Percentiles rank a stretch among this genome's conserved stretches.
phyloP scores from a whole-genome alignment of 352 stramenopile genomes.

The Phytopythium ostracodes region DNA sequence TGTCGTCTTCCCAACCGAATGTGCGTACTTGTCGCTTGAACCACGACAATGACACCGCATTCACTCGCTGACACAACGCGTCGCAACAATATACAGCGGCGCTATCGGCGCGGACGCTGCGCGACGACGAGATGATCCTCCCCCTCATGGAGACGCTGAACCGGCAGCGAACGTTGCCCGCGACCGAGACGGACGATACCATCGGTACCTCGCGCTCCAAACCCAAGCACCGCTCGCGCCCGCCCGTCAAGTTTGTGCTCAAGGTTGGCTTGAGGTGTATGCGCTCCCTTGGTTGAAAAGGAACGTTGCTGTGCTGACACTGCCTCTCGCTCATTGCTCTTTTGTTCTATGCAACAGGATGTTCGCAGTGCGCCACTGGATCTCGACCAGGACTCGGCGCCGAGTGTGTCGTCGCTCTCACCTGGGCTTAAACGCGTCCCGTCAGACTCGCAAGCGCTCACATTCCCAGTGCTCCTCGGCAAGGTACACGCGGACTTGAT shows the following conservation, averaged over 20 bases:
- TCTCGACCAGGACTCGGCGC: conserved; percentile 42
- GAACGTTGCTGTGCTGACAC: neutral
- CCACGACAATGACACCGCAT: neutral
- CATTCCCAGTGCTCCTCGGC: conserved; percentile 66
- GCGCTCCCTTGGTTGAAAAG: no score
- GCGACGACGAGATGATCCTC: conserved; percentile 77
- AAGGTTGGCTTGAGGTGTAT: conserved; percentile 34
- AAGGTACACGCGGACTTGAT: conserved; percentile 28
- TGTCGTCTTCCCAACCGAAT: conserved; percentile 69
- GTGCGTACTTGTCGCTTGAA: conserved; percentile 8
- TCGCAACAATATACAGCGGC: conserved; percentile 20
- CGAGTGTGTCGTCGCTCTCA: conserved; percentile 14
- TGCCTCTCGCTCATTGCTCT: neutral
- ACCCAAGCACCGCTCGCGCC: conserved; percentile 51
- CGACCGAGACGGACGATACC: conserved; percentile 43
- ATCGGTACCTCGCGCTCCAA: conserved; percentile 43
- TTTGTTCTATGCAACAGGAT: no score
- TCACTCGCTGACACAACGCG: neutral
- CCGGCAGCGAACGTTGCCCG: conserved; percentile 29
- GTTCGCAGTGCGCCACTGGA: conserved; percentile 66
- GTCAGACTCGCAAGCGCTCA: conserved; percentile 46
- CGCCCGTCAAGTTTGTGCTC: conserved; percentile 78
- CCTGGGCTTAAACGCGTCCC: conserved; percentile 8
- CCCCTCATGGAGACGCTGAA: conserved; percentile 69
- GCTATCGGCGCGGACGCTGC: conserved; percentile 62